Percentiles rank a stretch among this genome's conserved stretches.
Conservation (phyloP, 768 basidiomycete genomes). For the Russula vinacea region DNA sequence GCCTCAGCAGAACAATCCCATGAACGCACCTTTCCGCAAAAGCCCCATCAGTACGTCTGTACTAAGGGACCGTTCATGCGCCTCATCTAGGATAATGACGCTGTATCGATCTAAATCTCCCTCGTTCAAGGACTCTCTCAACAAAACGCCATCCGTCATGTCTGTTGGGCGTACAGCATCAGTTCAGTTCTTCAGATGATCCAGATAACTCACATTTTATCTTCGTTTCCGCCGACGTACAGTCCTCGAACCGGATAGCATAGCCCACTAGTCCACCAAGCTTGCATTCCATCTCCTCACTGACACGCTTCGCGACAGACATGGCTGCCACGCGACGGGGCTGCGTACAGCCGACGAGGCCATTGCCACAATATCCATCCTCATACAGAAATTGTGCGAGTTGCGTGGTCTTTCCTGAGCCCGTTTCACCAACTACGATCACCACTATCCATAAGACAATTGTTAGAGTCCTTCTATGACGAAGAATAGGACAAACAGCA, state of each 20-base stretch:
- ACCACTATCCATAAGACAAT: conserved; percentile 53
- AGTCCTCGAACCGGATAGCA: conserved; percentile 98
- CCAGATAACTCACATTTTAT: conserved; percentile 79
- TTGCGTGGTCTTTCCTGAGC: conserved; percentile 98
- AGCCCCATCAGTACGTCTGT: conserved; percentile 99
- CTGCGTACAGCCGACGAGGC: conserved; percentile 95
- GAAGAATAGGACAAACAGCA: conserved; percentile 34
- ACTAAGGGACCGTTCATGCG: conserved; percentile 94
- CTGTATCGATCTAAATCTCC: conserved; percentile 97
- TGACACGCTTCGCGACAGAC: conserved; percentile 99
- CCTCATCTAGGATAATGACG: conserved; percentile 98
- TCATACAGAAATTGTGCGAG: conserved; percentile 94
- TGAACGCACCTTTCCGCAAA: conserved; percentile 76
- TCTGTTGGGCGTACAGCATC: conserved; percentile 45
- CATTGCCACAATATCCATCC: conserved; percentile 88
- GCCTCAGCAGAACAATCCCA: neutral
- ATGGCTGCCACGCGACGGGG: conserved; percentile 98
- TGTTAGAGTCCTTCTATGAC: neutral
- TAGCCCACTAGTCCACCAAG: conserved; percentile 91
- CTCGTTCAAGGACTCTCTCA: conserved; percentile 97
- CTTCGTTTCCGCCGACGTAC: conserved; percentile 88
- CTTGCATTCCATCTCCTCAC: conserved; percentile 99
- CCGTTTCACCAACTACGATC: conserved; percentile 99
- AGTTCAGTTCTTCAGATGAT: neutral
- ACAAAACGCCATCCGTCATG: conserved; percentile 98